Conservation (phyloP, 2,329 filamentous ascomycete genomes). For the Paecilomyces niveus region DNA sequence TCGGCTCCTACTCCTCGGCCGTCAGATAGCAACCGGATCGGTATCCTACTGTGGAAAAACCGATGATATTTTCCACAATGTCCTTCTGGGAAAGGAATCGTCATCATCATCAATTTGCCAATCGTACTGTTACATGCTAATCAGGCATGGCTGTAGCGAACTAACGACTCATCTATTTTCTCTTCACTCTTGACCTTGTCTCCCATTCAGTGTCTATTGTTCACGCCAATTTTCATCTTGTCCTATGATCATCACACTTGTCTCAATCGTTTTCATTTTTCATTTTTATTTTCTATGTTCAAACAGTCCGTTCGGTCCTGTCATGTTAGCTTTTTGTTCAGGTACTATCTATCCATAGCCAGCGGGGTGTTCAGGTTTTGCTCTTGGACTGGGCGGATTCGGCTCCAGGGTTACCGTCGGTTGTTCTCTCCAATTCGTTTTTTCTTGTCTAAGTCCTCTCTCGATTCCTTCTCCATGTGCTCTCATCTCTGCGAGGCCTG, state of each 20-base stretch:
- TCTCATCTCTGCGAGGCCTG: neutral
- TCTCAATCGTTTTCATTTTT: neutral
- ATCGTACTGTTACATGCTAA: neutral
- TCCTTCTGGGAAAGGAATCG: neutral
- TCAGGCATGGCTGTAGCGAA: neutral
- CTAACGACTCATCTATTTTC: neutral
- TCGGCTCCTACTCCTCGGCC: neutral
- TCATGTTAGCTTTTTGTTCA: constrained; percentile 5
- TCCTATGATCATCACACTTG: neutral
- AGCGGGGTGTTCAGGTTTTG: neutral
- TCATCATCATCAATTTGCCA: neutral
- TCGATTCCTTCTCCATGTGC: neutral
- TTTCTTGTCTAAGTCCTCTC: neutral
- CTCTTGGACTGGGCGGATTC: neutral
- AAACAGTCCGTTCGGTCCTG: neutral
- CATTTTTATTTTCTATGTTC: constrained; percentile 1
- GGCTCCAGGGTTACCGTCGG: neutral
- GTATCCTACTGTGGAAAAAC: neutral
- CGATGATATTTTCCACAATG: neutral
- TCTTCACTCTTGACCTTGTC: neutral
- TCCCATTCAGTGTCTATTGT: constrained; percentile 3
- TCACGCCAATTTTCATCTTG: neutral
- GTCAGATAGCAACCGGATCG: neutral
- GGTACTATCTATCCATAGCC: neutral
- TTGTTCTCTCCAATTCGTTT: neutral